Percentiles rank a stretch among this genome's conserved stretches.
Evolutionary conservation across 2,329 filamentous ascomycete genomes (phyloP).

Genomic region (Cladosporium sp.): DNA sequence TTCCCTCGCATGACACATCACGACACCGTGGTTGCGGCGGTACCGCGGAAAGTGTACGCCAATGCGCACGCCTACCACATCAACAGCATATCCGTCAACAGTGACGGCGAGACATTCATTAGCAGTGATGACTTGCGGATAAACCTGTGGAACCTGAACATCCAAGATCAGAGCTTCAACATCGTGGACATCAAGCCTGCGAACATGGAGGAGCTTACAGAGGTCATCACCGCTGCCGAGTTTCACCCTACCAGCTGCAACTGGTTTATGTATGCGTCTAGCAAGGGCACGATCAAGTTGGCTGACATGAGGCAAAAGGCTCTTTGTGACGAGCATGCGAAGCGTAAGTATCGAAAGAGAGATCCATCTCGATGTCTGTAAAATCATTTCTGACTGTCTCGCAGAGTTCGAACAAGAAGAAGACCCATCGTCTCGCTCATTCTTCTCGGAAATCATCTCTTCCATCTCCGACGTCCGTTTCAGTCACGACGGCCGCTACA

Average conservation of each 20-base stretch:
- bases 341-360: conserved; percentile 56
- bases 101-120: conserved; percentile 98
- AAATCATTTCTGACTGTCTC: conserved; percentile 16
- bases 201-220: conserved; percentile 98
- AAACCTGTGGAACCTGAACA: conserved; percentile 98
- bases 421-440: conserved; percentile 90
- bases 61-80: conserved; percentile 99
- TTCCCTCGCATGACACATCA: conserved; percentile 94
- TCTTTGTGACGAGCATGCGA: conserved; percentile 90
- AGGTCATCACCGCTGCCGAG: conserved; percentile 96
- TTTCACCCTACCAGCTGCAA: conserved; percentile 97
- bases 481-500: conserved; percentile 92
- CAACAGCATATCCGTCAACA: conserved; percentile 99
- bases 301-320: conserved; percentile 98
- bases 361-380: neutral
- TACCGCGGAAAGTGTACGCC: conserved; percentile 91
- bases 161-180: conserved; percentile 99
- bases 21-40: conserved; percentile 94
- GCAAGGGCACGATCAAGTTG: conserved; percentile 97
- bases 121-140: conserved; percentile 96
- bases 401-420: conserved; percentile 98
- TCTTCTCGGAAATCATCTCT: conserved; percentile 99
- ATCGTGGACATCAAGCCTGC: conserved; percentile 99
- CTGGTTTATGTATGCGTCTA: conserved; percentile 99
- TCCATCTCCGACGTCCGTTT: conserved; percentile 98